Evolutionary conservation across 1,284 basidiomycete species (phyloP).

Genomic region (Boletus chippewaensis): DNA sequence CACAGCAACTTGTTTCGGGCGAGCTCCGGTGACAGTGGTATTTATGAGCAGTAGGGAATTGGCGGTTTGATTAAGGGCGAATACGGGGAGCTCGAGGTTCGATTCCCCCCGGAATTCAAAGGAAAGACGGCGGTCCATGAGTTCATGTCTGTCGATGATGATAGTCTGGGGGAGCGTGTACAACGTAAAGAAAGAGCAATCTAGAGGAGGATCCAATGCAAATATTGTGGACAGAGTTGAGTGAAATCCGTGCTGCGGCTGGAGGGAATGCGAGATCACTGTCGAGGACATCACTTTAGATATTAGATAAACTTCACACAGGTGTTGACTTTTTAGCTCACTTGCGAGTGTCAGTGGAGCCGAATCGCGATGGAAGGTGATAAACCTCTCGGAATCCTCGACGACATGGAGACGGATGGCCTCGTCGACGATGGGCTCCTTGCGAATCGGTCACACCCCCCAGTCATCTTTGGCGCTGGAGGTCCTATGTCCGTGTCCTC

Average conservation of each 20-base stretch:
- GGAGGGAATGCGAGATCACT: slow-evolving; percentile 20
- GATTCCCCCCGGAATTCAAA: slow-evolving; percentile 32
- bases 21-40: slow-evolving; percentile 6
- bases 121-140: slow-evolving; percentile 21
- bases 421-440: slow-evolving; percentile 14
- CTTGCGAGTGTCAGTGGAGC: neutral
- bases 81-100: slow-evolving; percentile 31
- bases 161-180: slow-evolving; percentile 25
- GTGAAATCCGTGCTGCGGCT: slow-evolving; percentile 27
- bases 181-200: slow-evolving; percentile 26
- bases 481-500: slow-evolving; percentile 28
- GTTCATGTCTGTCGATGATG: slow-evolving; percentile 30
- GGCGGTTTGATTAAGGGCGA: slow-evolving; percentile 24
- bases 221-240: slow-evolving; percentile 28
- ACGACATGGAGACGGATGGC: slow-evolving; percentile 27
- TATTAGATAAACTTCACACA: neutral
- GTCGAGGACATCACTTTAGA: slow-evolving; percentile 14
- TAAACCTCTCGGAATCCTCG: slow-evolving; percentile 21
- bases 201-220: slow-evolving; percentile 7
- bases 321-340: neutral
- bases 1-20: slow-evolving; percentile 7
- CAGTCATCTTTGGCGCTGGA: slow-evolving; percentile 29
- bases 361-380: slow-evolving; percentile 17
- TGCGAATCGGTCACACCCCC: slow-evolving; percentile 18
- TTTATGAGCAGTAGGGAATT: slow-evolving; percentile 23